Evolutionary conservation across 805 yeast species (phyloP), one percentile per base, ranked within the genome.

Genomic region (Naumovozyma baii): DNA sequence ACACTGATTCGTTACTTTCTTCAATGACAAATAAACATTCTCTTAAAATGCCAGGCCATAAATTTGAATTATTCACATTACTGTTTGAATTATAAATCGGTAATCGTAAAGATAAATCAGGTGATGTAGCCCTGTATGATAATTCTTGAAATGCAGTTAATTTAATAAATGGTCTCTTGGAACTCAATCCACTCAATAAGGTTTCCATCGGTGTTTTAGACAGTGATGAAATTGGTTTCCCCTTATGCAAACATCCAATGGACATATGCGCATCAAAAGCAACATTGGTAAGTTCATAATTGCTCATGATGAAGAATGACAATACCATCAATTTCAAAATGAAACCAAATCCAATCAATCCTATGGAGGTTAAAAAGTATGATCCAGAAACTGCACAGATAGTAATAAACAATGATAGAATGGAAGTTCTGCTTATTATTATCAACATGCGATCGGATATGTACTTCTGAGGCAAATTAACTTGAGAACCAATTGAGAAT

Each of bases 121-220:
- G 54, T 2, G 75, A 61, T 1, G 77, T 72, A 5, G 87, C 64
- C 35, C 82, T 64, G 49, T 72, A 78, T 1, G 84, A 81, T 39
- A 82, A 63, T 52, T 83, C 92, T 59, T 83, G 90, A 61, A 76
- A 81, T 2, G 90, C 87, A 1, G 86, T 76, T 42, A 77, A 54
- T 43, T 76, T 71, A 1, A 73, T 72, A 39, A 74, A 66, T 9
- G 64, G 67, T 37, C 67, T 68, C 22, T 60, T 55, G 28, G 78
- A 78, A 37, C 70, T 69, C 44, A 83, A 65, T 0, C 90, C 90
- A 3, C 78, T 68, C 10, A 82, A 55, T 30, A 83, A 60, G 1
- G 87, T 78, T 38, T 71, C 73, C 36, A 78, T 63, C 5, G 85
- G 87, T 0, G 78, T 62, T 13, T 81, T 70, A 20, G 74, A 70